Percentiles rank a stretch among this genome's conserved stretches.
These are phyloP conservation scores for Blumeriella jaapii DNA, from an alignment of 2,329 filamentous ascomycete genomes.

Conservation along the genomic window DNA sequence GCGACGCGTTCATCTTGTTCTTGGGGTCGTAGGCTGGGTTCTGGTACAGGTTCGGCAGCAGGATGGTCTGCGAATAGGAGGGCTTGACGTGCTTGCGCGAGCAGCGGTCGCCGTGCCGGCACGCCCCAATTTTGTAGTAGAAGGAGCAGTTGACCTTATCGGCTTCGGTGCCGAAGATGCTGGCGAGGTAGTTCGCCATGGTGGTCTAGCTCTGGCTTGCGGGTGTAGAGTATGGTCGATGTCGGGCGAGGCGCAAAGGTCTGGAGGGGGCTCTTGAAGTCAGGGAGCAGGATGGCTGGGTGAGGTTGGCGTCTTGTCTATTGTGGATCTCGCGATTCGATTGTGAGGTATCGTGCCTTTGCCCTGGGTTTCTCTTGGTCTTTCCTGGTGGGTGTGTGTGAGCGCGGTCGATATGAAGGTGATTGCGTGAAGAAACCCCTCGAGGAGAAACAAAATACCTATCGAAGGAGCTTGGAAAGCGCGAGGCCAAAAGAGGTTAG, in stretches of 20 bases:
- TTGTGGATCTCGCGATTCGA: too few relatives aligned
- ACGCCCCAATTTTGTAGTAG: constrained; percentile 99
- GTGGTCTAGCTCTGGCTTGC: background rate
- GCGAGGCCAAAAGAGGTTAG: too few relatives aligned
- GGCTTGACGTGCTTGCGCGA: constrained; percentile 98
- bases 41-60: constrained; percentile 97
- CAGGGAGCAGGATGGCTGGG: constrained; percentile 14
- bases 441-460: too few relatives aligned
- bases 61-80: constrained; percentile 92
- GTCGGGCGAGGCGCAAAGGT: too few relatives aligned
- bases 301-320: too few relatives aligned
- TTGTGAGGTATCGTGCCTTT: too few relatives aligned
- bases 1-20: constrained; percentile 89
- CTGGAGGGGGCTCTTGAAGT: constrained; percentile 17
- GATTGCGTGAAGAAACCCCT: too few relatives aligned
- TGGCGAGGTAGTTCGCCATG: constrained; percentile 98
- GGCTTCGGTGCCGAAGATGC: constrained; percentile 98
- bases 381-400: too few relatives aligned
- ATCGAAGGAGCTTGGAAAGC: too few relatives aligned
- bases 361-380: too few relatives aligned
- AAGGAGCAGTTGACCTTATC: constrained; percentile 99
- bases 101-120: constrained; percentile 95
- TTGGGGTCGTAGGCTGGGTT: constrained; percentile 96
- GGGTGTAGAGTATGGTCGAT: too few relatives aligned
- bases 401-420: too few relatives aligned